These are phyloP conservation scores for Rhynchospora pubera DNA, from an alignment of 176 grass and related monocot genomes.

Conservation along the genomic window DNA sequence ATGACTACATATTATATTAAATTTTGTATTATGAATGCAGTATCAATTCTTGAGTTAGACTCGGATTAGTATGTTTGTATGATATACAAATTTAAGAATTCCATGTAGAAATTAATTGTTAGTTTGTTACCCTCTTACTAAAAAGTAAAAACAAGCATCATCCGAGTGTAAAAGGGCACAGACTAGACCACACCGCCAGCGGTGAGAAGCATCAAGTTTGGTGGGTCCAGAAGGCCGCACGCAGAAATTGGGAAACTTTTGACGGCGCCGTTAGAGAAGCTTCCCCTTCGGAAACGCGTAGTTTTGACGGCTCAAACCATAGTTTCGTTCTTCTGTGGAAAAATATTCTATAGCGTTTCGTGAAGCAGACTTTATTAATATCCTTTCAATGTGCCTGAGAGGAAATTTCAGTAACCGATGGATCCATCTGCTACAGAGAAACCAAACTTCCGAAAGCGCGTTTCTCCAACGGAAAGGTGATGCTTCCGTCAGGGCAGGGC, in stretches of 20 bases:
- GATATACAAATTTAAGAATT: too few species aligned
- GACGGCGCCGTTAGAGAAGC: slow-evolving; percentile 34
- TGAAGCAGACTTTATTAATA: background rate
- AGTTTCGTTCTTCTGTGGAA: background rate
- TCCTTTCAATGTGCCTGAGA: background rate
- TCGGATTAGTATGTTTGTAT: too few species aligned
- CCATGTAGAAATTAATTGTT: too few species aligned
- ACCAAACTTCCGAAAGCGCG: background rate
- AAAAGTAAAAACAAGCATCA: too few species aligned
- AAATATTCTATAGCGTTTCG: background rate
- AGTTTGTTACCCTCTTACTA: too few species aligned
- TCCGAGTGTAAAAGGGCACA: background rate
- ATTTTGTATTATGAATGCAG: too few species aligned
- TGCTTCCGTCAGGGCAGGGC: slow-evolving; percentile 3
- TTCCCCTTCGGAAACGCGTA: background rate
- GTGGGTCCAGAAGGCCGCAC: background rate
- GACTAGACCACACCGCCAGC: background rate
- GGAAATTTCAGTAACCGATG: background rate
- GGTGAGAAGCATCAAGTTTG: background rate
- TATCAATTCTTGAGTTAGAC: too few species aligned
- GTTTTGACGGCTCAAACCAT: background rate
- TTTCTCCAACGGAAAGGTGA: background rate
- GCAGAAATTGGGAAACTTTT: background rate
- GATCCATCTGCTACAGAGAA: background rate
- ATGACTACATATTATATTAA: too few species aligned